Evolutionary conservation across 2,329 filamentous ascomycete species (phyloP).

Genomic region (Aspergillus pseudotamarii): DNA sequence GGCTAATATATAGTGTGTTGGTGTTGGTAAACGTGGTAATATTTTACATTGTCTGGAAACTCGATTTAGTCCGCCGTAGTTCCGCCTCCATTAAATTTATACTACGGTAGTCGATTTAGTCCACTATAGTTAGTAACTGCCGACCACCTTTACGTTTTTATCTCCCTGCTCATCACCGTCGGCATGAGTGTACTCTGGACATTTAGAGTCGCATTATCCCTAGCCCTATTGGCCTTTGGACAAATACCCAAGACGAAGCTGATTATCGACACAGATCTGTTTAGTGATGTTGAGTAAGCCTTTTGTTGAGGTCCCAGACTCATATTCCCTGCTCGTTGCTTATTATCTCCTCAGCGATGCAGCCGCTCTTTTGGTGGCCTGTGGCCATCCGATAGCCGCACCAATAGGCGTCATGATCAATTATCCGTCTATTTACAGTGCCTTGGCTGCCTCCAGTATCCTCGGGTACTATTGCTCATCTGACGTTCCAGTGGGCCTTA

Average conservation of each 20-base stretch:
- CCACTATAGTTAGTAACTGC: too few relatives aligned
- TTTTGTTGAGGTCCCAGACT: neutral
- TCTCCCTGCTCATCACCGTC: neutral
- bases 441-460: constrained; percentile 7
- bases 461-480: constrained; percentile 7
- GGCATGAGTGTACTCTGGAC: neutral
- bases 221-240: neutral
- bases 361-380: constrained; percentile 7
- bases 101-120: too few relatives aligned
- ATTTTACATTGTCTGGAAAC: too few relatives aligned
- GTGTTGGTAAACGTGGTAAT: too few relatives aligned
- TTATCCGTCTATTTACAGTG: constrained; percentile 10
- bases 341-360: constrained; percentile 1
- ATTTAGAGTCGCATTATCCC: neutral
- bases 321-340: neutral
- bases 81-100: too few relatives aligned
- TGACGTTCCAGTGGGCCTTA: constrained; percentile 1
- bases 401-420: constrained; percentile 9
- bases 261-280: constrained; percentile 12
- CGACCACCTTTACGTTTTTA: too few relatives aligned
- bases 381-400: neutral
- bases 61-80: too few relatives aligned
- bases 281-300: constrained; percentile 12
- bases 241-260: neutral
- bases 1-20: too few relatives aligned